These are phyloP conservation scores for Camelina laxa DNA, from an alignment of 345 rosid species.

Conservation along the genomic window DNA sequence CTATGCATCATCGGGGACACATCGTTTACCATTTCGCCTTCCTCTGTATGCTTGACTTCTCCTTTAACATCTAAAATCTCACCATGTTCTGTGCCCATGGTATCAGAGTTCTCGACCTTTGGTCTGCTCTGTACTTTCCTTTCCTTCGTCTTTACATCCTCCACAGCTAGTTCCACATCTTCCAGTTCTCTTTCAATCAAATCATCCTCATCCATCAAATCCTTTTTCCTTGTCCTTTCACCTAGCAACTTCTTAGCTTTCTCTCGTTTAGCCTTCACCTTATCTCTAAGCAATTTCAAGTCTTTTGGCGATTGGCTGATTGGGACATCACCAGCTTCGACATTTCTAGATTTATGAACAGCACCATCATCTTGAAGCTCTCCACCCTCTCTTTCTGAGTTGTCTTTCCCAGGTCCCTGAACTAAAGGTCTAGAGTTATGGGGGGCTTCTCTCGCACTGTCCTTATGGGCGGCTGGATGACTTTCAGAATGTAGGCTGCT, in stretches of 20 bases:
- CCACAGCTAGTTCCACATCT: constrained; percentile 72
- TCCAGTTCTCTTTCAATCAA: constrained; percentile 85
- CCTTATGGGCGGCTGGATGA: constrained; percentile 37
- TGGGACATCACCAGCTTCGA: constrained; percentile 59
- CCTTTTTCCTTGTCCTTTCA: constrained; percentile 63
- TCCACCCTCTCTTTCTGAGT: constrained; percentile 58
- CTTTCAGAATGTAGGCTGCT: constrained; percentile 46
- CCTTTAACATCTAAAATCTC: constrained; percentile 45
- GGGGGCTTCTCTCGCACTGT: constrained; percentile 48
- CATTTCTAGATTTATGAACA: constrained; percentile 48
- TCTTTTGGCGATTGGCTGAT: constrained; percentile 79
- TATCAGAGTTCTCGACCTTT: constrained; percentile 43
- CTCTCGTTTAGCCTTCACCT: constrained; percentile 78
- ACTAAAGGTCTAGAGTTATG: constrained; percentile 49
- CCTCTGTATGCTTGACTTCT: constrained; percentile 50
- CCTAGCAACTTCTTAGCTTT: constrained; percentile 68
- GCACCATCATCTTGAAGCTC: constrained; percentile 58
- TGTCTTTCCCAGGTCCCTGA: constrained; percentile 52
- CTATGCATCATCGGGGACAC: constrained; percentile 56
- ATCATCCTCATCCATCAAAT: constrained; percentile 84
- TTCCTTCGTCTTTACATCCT: constrained; percentile 61
- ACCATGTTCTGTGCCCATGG: constrained; percentile 43
- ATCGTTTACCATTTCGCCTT: constrained; percentile 66
- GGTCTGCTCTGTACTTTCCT: constrained; percentile 57
- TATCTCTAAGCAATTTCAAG: constrained; percentile 73